Conservation (phyloP, 129 eudicot genomes). For the Flaveria brownii region DNA sequence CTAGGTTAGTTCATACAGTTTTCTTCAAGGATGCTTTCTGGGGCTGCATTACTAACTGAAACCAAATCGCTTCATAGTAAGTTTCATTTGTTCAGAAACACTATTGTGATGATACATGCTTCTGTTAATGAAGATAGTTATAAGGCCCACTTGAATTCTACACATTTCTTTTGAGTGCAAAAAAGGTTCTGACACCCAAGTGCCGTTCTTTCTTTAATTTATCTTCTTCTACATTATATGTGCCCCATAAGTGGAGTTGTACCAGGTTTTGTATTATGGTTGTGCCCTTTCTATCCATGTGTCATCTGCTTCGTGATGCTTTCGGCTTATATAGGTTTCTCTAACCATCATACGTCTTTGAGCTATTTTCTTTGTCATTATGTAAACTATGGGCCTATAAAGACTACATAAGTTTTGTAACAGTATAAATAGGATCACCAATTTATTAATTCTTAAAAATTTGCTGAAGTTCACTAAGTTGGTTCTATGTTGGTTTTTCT, state of each 20-base stretch:
- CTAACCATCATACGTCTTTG: no score
- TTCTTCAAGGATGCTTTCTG: neutral
- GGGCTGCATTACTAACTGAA: neutral
- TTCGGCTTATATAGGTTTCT: no score
- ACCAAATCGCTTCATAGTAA: neutral
- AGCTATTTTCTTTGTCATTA: no score
- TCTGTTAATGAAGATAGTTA: no score
- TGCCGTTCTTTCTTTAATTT: neutral
- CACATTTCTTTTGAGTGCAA: neutral
- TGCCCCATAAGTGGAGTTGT: neutral
- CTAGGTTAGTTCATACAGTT: neutral
- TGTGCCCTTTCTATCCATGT: neutral
- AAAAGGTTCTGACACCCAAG: neutral
- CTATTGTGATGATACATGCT: neutral
- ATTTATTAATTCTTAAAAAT: neutral
- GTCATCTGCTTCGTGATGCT: no score
- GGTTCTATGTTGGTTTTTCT: neutral
- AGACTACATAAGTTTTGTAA: neutral
- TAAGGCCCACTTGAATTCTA: constrained; percentile 3
- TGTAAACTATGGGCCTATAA: neutral
- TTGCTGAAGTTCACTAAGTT: neutral
- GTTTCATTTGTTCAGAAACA: neutral
- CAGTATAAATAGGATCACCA: neutral
- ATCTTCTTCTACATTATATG: constrained; percentile 10
- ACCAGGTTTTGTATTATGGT: no score